These are phyloP conservation scores for Pleurotus platypus DNA, from an alignment of 768 basidiomycete species.

Conservation along the genomic window DNA sequence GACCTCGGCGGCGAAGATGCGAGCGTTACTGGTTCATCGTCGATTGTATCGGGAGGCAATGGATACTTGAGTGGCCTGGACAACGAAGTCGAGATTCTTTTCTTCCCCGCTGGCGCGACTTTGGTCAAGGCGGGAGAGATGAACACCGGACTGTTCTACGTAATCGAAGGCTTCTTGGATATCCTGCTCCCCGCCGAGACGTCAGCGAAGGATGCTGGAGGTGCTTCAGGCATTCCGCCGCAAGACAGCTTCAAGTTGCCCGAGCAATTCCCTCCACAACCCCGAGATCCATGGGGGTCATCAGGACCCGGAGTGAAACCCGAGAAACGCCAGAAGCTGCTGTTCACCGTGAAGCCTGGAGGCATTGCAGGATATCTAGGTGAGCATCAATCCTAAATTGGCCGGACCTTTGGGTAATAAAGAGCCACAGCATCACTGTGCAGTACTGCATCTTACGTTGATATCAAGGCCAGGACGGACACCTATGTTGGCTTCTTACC, in stretches of 20 bases:
- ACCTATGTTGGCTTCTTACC: slow-evolving; percentile 97
- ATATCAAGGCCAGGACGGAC: slow-evolving; percentile 96
- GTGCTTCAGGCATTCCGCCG: not conserved
- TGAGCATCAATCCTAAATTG: slow-evolving; percentile 24
- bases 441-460: slow-evolving; percentile 91
- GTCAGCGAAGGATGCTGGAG: slow-evolving; percentile 16
- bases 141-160: slow-evolving; percentile 88
- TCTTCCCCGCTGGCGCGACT: slow-evolving; percentile 82
- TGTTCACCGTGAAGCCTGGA: slow-evolving; percentile 95
- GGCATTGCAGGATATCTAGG: slow-evolving; percentile 97
- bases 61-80: slow-evolving; percentile 79
- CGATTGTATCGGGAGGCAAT: slow-evolving; percentile 40
- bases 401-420: no score
- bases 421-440: slow-evolving; percentile 70
- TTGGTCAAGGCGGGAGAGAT: slow-evolving; percentile 88
- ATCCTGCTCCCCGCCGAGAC: slow-evolving; percentile 68
- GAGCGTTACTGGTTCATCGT: slow-evolving; percentile 60
- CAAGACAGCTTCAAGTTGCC: not conserved
- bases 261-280: not conserved
- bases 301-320: not conserved
- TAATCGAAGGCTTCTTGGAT: slow-evolving; percentile 95
- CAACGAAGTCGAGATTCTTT: slow-evolving; percentile 95
- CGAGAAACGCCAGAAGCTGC: slow-evolving; percentile 51
- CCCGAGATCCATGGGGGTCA: not conserved
- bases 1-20: slow-evolving; percentile 70